These are phyloP conservation scores for Acanthamoeba lenticulata DNA, from an alignment of 208 protist genomes.

Conservation along the genomic window DNA sequence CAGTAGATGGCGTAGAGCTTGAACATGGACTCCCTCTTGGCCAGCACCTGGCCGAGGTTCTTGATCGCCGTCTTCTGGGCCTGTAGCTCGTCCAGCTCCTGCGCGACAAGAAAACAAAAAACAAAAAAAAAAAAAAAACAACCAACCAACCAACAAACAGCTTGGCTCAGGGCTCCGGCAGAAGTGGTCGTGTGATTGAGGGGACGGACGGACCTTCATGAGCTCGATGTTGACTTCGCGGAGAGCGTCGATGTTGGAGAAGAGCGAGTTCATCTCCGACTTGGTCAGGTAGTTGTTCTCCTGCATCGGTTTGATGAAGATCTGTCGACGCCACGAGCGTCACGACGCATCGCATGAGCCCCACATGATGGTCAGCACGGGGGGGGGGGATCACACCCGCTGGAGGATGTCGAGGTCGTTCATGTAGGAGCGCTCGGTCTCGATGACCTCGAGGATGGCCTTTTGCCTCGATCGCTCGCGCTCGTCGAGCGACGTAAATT, in stretches of 20 bases:
- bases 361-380: neutral
- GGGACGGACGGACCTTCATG: neutral
- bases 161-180: no score
- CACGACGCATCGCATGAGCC: neutral
- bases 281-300: neutral
- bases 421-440: neutral
- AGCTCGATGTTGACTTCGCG: neutral
- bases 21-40: neutral
- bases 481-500: neutral
- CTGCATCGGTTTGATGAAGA: conserved; percentile 20
- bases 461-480: neutral
- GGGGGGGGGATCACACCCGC: neutral
- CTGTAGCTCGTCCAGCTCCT: conserved; percentile 19
- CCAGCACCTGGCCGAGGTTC: neutral
- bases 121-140: neutral
- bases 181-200: neutral
- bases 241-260: neutral
- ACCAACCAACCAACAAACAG: no score
- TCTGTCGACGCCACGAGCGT: neutral
- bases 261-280: conserved; percentile 7
- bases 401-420: conserved; percentile 34
- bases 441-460: conserved; percentile 25
- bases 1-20: conserved; percentile 39
- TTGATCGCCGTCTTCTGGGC: neutral
- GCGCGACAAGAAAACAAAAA: no score